phyloP scores from a whole-genome alignment of 2,329 filamentous ascomycete species.

The Hymenoscyphus repandus region DNA sequence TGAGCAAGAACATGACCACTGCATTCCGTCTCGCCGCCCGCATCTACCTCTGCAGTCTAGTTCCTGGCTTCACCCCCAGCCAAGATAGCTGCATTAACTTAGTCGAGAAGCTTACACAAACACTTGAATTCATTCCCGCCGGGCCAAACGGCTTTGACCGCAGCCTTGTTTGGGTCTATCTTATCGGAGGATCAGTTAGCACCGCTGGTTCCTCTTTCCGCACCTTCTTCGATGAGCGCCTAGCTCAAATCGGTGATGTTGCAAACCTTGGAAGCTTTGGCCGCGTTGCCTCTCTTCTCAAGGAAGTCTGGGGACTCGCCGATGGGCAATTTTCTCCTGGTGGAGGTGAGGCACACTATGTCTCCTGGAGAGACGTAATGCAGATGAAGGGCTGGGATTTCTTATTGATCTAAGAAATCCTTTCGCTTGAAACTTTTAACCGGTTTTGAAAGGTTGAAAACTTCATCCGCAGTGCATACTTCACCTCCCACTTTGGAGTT shows the following conservation, averaged over 20 bases:
- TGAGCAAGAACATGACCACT: slow-evolving; percentile 82
- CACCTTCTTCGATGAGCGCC: slow-evolving; percentile 69
- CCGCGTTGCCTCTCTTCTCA: slow-evolving; percentile 70
- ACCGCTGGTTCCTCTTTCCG: slow-evolving; percentile 71
- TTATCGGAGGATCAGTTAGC: slow-evolving; percentile 78
- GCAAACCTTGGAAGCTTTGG: slow-evolving; percentile 80
- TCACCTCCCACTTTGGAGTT: slow-evolving; percentile 18
- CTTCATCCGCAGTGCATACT: slow-evolving; percentile 15
- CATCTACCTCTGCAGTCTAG: slow-evolving; percentile 93
- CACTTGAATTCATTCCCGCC: slow-evolving; percentile 76
- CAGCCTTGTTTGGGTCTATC: slow-evolving; percentile 86
- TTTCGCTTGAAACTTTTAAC: slow-evolving; percentile 12
- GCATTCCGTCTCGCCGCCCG: slow-evolving; percentile 89
- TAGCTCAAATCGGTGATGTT: slow-evolving; percentile 69
- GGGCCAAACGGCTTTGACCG: slow-evolving; percentile 82
- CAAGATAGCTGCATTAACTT: slow-evolving; percentile 71
- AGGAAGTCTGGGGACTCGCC: slow-evolving; percentile 74
- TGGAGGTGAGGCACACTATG: slow-evolving; percentile 50
- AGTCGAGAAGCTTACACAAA: slow-evolving; percentile 69
- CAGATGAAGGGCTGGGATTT: slow-evolving; percentile 87
- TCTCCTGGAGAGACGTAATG: slow-evolving; percentile 96
- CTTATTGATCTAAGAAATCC: slow-evolving; percentile 65
- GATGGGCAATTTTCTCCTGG: slow-evolving; percentile 45
- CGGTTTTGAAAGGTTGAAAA: slow-evolving; percentile 19
- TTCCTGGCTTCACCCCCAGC: slow-evolving; percentile 77